phyloP scores from a whole-genome alignment of 495 filamentous ascomycete species.

The Penicillium diatomitis region DNA sequence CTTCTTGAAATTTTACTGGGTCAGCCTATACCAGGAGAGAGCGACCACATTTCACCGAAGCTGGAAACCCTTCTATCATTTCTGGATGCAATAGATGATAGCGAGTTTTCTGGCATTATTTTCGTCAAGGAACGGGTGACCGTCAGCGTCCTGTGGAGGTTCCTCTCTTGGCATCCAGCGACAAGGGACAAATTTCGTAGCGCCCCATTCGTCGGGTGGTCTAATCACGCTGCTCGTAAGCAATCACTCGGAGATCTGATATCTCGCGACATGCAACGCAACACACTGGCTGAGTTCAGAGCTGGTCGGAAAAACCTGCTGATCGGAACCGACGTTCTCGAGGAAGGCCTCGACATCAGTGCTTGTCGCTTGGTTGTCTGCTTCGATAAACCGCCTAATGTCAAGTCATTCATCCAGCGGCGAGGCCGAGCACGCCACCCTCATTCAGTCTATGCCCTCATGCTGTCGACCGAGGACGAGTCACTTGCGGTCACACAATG shows the following conservation, averaged over 20 bases:
- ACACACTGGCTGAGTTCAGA: conserved; percentile 61
- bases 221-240: conserved; percentile 37
- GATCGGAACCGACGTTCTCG: conserved; percentile 73
- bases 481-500: conserved; percentile 39
- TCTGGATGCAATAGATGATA: conserved; percentile 33
- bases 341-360: conserved; percentile 88
- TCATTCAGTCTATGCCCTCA: conserved; percentile 61
- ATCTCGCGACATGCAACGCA: conserved; percentile 41
- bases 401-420: conserved; percentile 85
- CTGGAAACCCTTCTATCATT: conserved; percentile 43
- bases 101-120: conserved; percentile 57
- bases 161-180: conserved; percentile 53
- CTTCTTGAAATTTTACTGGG: conserved; percentile 42
- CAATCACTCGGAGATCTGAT: conserved; percentile 53
- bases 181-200: conserved; percentile 51
- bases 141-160: conserved; percentile 54
- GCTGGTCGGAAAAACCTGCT: conserved; percentile 65
- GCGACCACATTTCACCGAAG: conserved; percentile 41
- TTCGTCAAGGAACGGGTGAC: conserved; percentile 70
- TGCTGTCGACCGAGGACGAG: conserved; percentile 40
- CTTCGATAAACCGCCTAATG: conserved; percentile 62
- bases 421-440: conserved; percentile 71
- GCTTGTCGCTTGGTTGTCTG: conserved; percentile 84
- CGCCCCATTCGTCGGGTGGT: conserved; percentile 60
- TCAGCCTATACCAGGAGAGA: conserved; percentile 26